A percentile compares a stretch with the other conserved stretches of the same genome.
Conservation (phyloP, 352 stramenopile genomes). For the Pythium sp. region DNA sequence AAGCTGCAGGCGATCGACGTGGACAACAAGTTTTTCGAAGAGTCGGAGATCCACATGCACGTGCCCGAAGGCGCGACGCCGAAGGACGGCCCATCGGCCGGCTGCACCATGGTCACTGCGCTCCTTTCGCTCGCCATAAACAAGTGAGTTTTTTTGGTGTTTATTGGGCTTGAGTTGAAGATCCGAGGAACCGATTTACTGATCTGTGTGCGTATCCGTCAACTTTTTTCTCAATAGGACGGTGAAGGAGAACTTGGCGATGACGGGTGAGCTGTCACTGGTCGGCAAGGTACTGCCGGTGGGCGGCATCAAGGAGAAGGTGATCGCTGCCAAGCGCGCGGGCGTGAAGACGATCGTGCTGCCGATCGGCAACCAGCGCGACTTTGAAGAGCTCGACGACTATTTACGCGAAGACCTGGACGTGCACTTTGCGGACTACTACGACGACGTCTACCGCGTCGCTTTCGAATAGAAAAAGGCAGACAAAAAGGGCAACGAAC, state of each 20-base stretch:
- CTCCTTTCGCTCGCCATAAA: conserved; percentile 95
- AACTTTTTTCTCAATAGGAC: conserved; percentile 39
- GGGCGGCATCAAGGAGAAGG: conserved; percentile 99
- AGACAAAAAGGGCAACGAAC: neutral
- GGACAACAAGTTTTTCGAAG: conserved; percentile 94
- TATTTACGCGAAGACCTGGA: conserved; percentile 96
- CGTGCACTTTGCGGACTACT: conserved; percentile 97
- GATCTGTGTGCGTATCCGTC: neutral
- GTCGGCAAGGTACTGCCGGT: conserved; percentile 98
- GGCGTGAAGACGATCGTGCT: conserved; percentile 95
- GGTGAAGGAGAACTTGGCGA: conserved; percentile 94
- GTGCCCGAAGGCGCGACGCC: conserved; percentile 98
- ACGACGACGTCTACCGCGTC: conserved; percentile 95
- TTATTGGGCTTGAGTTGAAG: neutral
- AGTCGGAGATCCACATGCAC: conserved; percentile 96
- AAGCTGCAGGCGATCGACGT: conserved; percentile 64
- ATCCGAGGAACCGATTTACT: neutral
- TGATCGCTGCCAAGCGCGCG: conserved; percentile 95
- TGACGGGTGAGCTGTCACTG: conserved; percentile 97
- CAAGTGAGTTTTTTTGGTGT: conserved; percentile 49
- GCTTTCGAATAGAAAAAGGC: conserved; percentile 78
- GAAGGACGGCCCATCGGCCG: conserved; percentile 98
- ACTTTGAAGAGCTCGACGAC: conserved; percentile 96
- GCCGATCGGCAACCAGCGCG: conserved; percentile 92
- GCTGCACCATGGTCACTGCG: conserved; percentile 97